Base-by-base conservation (phyloP, 768 basidiomycete species). In the Phylloporus sp. region DNA sequence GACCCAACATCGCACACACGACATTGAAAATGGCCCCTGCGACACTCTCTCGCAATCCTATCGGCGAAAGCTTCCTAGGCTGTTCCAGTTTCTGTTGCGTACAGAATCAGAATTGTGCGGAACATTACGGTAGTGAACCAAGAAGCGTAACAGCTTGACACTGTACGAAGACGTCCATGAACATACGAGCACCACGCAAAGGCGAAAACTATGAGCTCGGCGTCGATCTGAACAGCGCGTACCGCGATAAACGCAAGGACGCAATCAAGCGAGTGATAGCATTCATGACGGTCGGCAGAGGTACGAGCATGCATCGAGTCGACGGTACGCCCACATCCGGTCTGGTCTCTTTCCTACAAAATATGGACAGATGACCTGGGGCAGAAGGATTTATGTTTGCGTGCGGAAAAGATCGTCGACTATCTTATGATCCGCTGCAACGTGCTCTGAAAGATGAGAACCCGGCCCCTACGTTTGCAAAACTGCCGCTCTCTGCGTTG, bases 331-430 rank as follows among this genome's bases (percentile, higher is more conserved):
- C 42, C 34, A 53, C 42, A 5, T 33, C 33, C 33, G 38, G 69
- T 87, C 86, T 60, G 93, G 94, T 20, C 80, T 98, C 55, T 97
- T 98, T 64, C 94, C 95, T 7, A 96, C 78, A 97, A 97, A 70
- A 96, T 93, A 93, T 94, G 97, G 71, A 98, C 96, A 21, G 95
- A 99, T 41, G 95, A 98, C 66, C 80, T 99, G 44, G 96, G 98
- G 68, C 96, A 98, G 72, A 99, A 98, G 81, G 97, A 99, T 70
- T 86, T 99, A 27, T 89, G 90, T 61, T 70, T 99, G 38, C 87
- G 94, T 33, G 94, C 95, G 9, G 96, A 98, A 67, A 98, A 97
- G 80, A 98, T 97, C 65, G 90, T 97, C 67, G 94, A 97, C 71
- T 99, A 98, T 68, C 80, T 99, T 91, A 86, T 58, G 89, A 93